A percentile compares a stretch with the other conserved stretches of the same genome.
phyloP scores from a whole-genome alignment of 331 rosid genomes.

The Pyracantha coccinea region DNA sequence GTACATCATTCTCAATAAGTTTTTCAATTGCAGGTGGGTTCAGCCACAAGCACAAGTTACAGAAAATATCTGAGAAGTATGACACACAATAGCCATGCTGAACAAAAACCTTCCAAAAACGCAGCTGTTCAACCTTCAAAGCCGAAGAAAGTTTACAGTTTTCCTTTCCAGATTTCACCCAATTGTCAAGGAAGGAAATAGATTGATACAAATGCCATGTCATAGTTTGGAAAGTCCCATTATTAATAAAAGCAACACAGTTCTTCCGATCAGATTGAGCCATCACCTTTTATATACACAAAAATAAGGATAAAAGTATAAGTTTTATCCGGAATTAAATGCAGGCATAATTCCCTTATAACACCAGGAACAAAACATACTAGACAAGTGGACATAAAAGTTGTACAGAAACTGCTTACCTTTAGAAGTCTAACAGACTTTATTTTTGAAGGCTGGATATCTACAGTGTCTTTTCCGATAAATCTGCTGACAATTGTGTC shows the following conservation, averaged over 20 bases:
- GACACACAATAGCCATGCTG: conserved; percentile 78
- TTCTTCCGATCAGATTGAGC: conserved; percentile 51
- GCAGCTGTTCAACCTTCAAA: conserved; percentile 75
- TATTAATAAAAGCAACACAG: conserved; percentile 55
- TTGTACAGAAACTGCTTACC: conserved; percentile 33
- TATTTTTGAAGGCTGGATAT: conserved; percentile 57
- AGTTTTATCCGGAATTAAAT: conserved; percentile 14
- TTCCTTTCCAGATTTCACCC: conserved; percentile 68
- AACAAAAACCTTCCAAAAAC: conserved; percentile 90
- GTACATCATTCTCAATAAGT: conserved; percentile 42
- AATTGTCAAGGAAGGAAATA: conserved; percentile 62
- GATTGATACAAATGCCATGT: conserved; percentile 68
- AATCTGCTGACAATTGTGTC: conserved; percentile 58
- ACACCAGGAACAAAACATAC: not conserved
- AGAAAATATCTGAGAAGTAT: conserved; percentile 64
- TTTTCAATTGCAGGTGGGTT: conserved; percentile 60
- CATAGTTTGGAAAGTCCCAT: conserved; percentile 58
- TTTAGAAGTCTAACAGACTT: conserved; percentile 72
- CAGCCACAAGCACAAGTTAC: conserved; percentile 77
- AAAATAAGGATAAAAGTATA: conserved; percentile 10
- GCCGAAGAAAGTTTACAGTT: conserved; percentile 68
- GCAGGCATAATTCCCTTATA: conserved; percentile 1
- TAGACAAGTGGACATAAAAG: conserved; percentile 9
- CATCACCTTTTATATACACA: conserved; percentile 46
- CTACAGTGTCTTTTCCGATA: conserved; percentile 33